Base-by-base conservation (phyloP, 176 grass and related monocot genomes). In the Poa pratensis region DNA sequence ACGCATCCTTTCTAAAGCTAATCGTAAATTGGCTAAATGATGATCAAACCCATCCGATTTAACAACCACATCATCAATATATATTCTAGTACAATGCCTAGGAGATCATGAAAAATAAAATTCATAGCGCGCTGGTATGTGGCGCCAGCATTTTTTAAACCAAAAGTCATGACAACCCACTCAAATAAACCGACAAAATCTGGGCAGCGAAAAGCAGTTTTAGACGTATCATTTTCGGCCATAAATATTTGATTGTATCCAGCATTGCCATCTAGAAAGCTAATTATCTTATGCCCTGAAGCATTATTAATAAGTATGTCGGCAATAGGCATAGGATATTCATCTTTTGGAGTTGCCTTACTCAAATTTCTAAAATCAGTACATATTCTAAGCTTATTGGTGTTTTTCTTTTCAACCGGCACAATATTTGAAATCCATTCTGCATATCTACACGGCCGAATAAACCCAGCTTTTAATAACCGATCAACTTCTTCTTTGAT, bases 121-220 rank as follows among this genome's bases (percentile, higher is more conserved):
- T 80, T 32, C 77, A 80, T 80, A 30, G 26, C 78, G 1, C 43
- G 6, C 27, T 79, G 76, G 43, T 79, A 79, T 28, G 57, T 79
- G 1, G 52, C 75, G 11, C 75, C 75, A 0, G 53, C 52, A 58
- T 59, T 77, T 4, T 60, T 78, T 9, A 78, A 26, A 1, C 76
- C 35, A 17, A 78, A 60, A 1, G 76, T 78, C 76, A 61, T 61
- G 1, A 80, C 77, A 1, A 80, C 78, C 61, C 61, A 80, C 17
- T 80, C 78, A n/a, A 67, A 67, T 9, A 80, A 52, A 15, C 78
- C 78, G 4, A 80, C 17, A 32, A 35, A 34, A 0, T 43, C 60
- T 1, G 60, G 61, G 10, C 61, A 80, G 7, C 59, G 4, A 35
- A 80, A 67, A 15, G 61, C 42, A 3, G 61, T 67, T 8, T 81